These are phyloP conservation scores for Mycena albidolilacea DNA, from an alignment of 768 basidiomycete species.

Conservation along the genomic window DNA sequence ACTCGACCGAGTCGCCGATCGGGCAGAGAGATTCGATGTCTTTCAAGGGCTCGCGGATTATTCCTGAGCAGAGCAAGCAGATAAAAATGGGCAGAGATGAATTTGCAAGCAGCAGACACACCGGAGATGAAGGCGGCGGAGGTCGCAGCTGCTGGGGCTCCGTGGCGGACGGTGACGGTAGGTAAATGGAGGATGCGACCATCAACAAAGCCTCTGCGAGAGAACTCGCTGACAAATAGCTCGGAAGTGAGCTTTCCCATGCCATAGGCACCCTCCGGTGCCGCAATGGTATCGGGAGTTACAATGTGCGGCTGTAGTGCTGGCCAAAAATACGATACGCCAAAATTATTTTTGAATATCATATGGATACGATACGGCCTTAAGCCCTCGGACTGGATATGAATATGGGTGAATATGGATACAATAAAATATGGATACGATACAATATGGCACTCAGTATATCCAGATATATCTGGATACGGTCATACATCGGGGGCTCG, in stretches of 20 bases:
- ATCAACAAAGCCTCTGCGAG: conserved; percentile 70
- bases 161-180: conserved; percentile 71
- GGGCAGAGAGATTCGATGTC: conserved; percentile 66
- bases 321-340: too few relatives aligned
- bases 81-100: not conserved
- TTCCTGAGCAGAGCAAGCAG: conserved; percentile 45
- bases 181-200: conserved; percentile 74
- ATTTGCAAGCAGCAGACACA: conserved; percentile 37
- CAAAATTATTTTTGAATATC: too few relatives aligned
- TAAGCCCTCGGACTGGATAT: too few relatives aligned
- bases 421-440: too few relatives aligned
- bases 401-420: too few relatives aligned
- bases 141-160: conserved; percentile 67
- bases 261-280: conserved; percentile 72
- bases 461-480: too few relatives aligned
- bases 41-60: conserved; percentile 72
- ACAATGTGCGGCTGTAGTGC: conserved; percentile 54
- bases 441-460: too few relatives aligned
- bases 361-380: too few relatives aligned
- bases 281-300: conserved; percentile 64
- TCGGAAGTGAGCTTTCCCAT: conserved; percentile 70
- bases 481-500: too few relatives aligned
- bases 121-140: conserved; percentile 72
- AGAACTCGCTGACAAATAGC: conserved; percentile 72
- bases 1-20: conserved; percentile 61